Percentiles rank a stretch among this genome's conserved stretches.
These are phyloP conservation scores for Wickerhamomyces alni DNA, from an alignment of 805 yeast genomes.

Conservation along the genomic window DNA sequence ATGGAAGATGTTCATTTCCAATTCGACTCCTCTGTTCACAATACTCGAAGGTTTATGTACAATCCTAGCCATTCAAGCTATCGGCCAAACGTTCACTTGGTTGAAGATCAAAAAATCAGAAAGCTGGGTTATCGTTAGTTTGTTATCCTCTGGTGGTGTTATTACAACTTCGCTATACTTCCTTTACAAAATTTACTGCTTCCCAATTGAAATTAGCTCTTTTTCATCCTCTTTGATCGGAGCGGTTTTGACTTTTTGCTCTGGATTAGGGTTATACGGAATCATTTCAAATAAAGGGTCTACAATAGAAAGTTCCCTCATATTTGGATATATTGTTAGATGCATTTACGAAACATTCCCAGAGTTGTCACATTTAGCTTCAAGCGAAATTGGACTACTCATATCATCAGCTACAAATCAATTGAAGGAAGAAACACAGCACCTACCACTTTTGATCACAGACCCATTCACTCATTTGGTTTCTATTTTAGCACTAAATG, in stretches of 20 bases:
- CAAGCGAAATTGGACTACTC: slow-evolving; percentile 34
- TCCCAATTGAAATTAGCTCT: slow-evolving; percentile 55
- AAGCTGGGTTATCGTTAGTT: slow-evolving; percentile 66
- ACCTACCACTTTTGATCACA: slow-evolving; percentile 23
- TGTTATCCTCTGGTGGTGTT: slow-evolving; percentile 66
- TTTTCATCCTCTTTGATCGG: slow-evolving; percentile 84
- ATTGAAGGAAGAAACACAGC: slow-evolving; percentile 27
- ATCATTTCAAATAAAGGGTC: slow-evolving; percentile 79
- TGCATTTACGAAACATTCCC: slow-evolving; percentile 93
- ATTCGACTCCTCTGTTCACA: slow-evolving; percentile 87
- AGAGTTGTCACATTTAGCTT: slow-evolving; percentile 58
- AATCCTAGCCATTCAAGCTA: slow-evolving; percentile 82
- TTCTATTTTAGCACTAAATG: slow-evolving; percentile 17
- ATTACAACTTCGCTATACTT: slow-evolving; percentile 75
- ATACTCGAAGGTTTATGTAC: slow-evolving; percentile 91
- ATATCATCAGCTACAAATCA: slow-evolving; percentile 29
- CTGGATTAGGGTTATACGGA: slow-evolving; percentile 74
- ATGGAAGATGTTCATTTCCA: slow-evolving; percentile 68
- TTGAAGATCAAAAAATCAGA: slow-evolving; percentile 59
- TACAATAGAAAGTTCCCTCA: slow-evolving; percentile 81
- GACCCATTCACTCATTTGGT: slow-evolving; percentile 20
- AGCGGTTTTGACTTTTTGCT: slow-evolving; percentile 70
- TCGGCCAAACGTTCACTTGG: slow-evolving; percentile 79
- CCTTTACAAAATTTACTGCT: slow-evolving; percentile 75
- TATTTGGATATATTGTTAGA: slow-evolving; percentile 87